These are phyloP conservation scores for Entoloma clypeatum DNA, from an alignment of 1,284 basidiomycete species.

Conservation along the genomic window DNA sequence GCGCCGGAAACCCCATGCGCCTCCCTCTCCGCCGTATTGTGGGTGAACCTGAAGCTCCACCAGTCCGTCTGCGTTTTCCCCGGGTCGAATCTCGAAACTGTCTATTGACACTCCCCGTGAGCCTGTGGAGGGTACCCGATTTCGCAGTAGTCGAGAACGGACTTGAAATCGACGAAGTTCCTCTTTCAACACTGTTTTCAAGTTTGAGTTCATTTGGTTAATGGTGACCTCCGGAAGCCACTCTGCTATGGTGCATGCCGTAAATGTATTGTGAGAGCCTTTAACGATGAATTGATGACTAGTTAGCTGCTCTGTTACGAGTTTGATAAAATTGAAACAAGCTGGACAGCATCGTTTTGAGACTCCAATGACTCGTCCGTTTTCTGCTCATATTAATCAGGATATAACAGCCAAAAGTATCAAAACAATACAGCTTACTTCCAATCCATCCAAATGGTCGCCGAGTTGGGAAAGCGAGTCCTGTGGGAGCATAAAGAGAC, in stretches of 20 bases:
- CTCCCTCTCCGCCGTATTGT: too few relatives aligned
- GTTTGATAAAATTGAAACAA: slow-evolving; percentile 6
- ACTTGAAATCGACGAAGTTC: slow-evolving; percentile 7
- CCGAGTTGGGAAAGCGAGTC: neutral
- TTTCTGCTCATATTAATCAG: slow-evolving; percentile 4
- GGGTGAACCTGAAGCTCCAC: too few relatives aligned
- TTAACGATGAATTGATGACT: slow-evolving; percentile 7
- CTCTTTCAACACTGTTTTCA: slow-evolving; percentile 6
- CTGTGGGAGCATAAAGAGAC: slow-evolving; percentile 1
- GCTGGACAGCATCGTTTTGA: slow-evolving; percentile 11
- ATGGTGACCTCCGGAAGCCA: slow-evolving; percentile 10
- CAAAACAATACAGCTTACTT: neutral
- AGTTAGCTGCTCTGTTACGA: slow-evolving; percentile 1
- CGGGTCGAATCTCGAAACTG: too few relatives aligned
- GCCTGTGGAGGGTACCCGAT: slow-evolving; percentile 7
- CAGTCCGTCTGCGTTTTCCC: too few relatives aligned
- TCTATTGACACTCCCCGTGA: slow-evolving; percentile 5
- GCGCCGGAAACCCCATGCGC: too few relatives aligned
- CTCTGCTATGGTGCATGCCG: slow-evolving; percentile 11
- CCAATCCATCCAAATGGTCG: neutral
- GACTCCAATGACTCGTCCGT: slow-evolving; percentile 10
- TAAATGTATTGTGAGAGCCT: slow-evolving; percentile 10
- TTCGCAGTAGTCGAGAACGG: neutral
- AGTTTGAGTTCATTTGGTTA: slow-evolving; percentile 7
- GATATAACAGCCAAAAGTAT: neutral